Base-by-base conservation (phyloP, 1,284 basidiomycete genomes). In the Tetrapyrgos nigripes region DNA sequence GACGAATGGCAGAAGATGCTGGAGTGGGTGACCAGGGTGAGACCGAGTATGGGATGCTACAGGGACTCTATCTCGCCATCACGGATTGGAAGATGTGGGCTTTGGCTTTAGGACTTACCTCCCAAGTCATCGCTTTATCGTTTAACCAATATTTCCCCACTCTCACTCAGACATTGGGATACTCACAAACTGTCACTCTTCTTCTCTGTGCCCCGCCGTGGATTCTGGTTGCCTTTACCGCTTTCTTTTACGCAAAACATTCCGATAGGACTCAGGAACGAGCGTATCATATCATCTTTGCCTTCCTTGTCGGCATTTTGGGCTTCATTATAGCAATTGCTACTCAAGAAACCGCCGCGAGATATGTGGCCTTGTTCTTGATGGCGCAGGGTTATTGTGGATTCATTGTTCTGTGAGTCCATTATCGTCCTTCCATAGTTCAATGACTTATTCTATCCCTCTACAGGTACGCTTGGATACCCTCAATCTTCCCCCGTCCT, bases 131-230 rank as follows among this genome's bases (percentile, higher is more conserved):
- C 60, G 83, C 87, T 11, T 71, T 93, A 8, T 87, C 84, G 9
- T 94, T 93, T 82, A 92, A 92, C 70, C 87, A 87, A 17, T 89
- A 85, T 74, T 90, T 92, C 78, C 89, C 91, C 24, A 91, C 89
- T 1, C 71, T 90, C 61, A 84, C 76, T 44, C 81, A 79, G 9
- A 93, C 92, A 8, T 77, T 94, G 11, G 68, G 89, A 89, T n/a
- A 93, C 72, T 79, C 76, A 63, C 72, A 77, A 27, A 89, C 85
- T 4, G 79, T 87, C 29, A 88, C 89, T 4, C 76, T 93, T 11
- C 53, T 71, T 19, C 57, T 71, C 13, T 64, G 61, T 13, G 65
- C 66, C 48, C 69, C 69, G 23, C 69, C 69, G 1, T 67, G 64
- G 65, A 59, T 61, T 2, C 62, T 66, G 35, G 65, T 59, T 4